Evolutionary conservation across 345 rosid genomes (phyloP), one percentile per base, ranked within the genome.

Genomic region (Psidium guajava): DNA sequence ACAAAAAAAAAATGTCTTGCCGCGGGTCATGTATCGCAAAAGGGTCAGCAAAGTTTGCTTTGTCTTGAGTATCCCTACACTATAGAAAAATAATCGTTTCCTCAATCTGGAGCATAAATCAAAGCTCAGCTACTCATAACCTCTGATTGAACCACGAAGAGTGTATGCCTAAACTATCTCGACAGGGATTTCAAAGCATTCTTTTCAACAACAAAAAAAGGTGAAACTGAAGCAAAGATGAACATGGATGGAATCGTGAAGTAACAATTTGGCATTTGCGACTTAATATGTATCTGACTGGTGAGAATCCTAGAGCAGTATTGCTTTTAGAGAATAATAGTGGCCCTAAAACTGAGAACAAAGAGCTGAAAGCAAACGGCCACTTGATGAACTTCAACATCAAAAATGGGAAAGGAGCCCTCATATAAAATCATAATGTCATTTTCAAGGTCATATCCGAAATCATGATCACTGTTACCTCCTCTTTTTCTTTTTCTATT

Each of bases 391-490:
- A 61, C 75, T 61, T 61, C 75, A 61, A 61, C 11, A 59, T 14
- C 0, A 59, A 59, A 59, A 59, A 6, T 6, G 40, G 0, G 73
- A 27, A 27, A 16, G 20, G 21, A 5, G 40, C n/a, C 36, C 69
- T 15, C 9, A 1, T 27, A 6, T 36, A 27, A 61, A 61, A 27
- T 28, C 40, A 1, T 15, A 11, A 64, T 2, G 0, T 15, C 1
- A 15, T 15, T 28, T 28, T 64, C 28, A 20, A 28, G 40, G 28
- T 64, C 44, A 64, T 64, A 64, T 15, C 75, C 11, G 20, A 28
- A 64, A 64, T 32, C 11, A 28, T 64, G 42, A 28, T 64, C 0
- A 1, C 0, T 0, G 6, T 16, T 64, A 64, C 75, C 75, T 15
- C 0, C 5, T 28, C 40, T 27, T n/a, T n/a, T n/a, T n/a, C n/a